A percentile compares a stretch with the other conserved stretches of the same genome.
phyloP scores from a whole-genome alignment of 176 grass and related monocot species.

The Chloris gayana region DNA sequence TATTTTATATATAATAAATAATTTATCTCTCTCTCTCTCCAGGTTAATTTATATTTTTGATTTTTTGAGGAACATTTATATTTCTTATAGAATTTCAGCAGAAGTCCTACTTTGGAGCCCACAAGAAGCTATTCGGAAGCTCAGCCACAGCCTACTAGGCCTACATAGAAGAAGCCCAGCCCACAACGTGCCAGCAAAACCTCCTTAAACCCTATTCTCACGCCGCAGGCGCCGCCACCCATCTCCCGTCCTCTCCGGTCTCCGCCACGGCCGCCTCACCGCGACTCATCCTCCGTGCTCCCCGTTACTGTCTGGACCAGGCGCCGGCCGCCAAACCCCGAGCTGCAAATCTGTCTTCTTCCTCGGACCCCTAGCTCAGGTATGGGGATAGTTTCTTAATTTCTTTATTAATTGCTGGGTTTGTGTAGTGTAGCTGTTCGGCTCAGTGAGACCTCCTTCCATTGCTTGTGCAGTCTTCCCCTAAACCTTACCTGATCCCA shows the following conservation, averaged over 20 bases:
- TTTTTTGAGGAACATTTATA: no score
- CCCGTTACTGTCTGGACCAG: background rate
- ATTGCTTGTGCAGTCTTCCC: background rate
- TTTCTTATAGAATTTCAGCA: no score
- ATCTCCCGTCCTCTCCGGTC: background rate
- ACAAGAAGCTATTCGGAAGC: no score
- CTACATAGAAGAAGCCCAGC: no score
- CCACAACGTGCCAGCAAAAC: background rate
- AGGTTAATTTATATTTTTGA: no score
- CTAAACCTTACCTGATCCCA: slow-evolving; percentile 18
- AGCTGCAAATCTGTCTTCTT: background rate
- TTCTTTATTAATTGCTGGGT: background rate
- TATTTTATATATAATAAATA: no score
- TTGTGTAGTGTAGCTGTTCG: background rate
- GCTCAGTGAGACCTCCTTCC: background rate
- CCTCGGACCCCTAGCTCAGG: background rate
- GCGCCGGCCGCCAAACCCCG: background rate
- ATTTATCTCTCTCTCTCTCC: no score
- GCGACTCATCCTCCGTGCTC: background rate
- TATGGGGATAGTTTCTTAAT: background rate
- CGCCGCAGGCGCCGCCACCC: background rate
- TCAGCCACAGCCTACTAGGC: no score
- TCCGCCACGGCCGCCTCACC: no score
- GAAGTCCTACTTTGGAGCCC: no score
- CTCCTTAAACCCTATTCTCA: background rate